Conservation (phyloP, 495 filamentous ascomycete species). For the Hypoxylon fuscum region DNA sequence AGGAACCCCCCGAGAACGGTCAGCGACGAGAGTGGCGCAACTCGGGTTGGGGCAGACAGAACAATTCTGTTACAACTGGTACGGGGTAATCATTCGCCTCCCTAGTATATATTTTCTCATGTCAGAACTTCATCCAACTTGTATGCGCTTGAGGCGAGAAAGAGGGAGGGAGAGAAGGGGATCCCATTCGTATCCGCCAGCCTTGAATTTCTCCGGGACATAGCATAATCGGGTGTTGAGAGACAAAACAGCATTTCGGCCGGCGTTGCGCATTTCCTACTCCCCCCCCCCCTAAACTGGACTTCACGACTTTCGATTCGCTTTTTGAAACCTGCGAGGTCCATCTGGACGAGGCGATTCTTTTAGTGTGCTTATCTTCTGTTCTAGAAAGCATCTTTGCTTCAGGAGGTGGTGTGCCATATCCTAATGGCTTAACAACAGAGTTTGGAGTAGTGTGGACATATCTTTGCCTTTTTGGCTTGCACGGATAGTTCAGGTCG, state of each 20-base stretch:
- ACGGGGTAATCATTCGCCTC: conserved; percentile 33
- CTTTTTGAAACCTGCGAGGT: conserved; percentile 27
- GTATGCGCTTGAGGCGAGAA: conserved; percentile 8
- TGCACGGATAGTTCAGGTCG: conserved; percentile 25
- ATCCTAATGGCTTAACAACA: conserved; percentile 30
- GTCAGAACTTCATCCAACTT: conserved; percentile 18
- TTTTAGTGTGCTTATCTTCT: conserved; percentile 29
- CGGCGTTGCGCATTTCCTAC: conserved; percentile 41
- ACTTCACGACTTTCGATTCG: conserved; percentile 32
- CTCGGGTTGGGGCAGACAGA: conserved; percentile 59
- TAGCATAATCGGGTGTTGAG: conserved; percentile 41
- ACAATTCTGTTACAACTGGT: conserved; percentile 46
- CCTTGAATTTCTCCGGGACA: conserved; percentile 39
- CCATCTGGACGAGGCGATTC: conserved; percentile 18
- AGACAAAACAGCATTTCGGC: conserved; percentile 39
- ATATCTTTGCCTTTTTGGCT: conserved; percentile 36
- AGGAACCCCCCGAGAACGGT: conserved; percentile 43
- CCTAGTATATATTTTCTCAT: conserved; percentile 34
- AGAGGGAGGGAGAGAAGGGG: conserved; percentile 4
- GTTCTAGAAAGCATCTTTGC: conserved; percentile 36
- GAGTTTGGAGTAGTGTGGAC: conserved; percentile 44
- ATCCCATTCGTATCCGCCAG: conserved; percentile 22
- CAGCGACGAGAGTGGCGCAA: conserved; percentile 62
- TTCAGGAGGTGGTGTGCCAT: conserved; percentile 24
- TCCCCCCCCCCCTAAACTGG: conserved; percentile 18